Conservation (phyloP, 108 stramenopile species). For the Cyclotella kingstonii region DNA sequence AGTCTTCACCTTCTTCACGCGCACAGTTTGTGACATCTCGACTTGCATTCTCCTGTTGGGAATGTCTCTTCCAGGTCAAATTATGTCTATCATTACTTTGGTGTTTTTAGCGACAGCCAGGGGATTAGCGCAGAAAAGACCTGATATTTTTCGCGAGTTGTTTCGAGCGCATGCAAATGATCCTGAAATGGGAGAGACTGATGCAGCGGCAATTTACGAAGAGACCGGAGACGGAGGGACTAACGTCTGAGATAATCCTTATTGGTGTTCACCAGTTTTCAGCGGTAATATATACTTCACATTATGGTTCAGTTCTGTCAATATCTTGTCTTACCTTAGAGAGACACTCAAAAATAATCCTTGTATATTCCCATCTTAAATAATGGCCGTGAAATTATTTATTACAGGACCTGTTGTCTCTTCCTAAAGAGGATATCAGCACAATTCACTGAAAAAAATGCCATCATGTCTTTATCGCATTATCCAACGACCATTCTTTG, state of each 20-base stretch:
- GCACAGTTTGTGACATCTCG: constrained; percentile 19
- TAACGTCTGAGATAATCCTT: not conserved
- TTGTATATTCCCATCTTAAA: too few relatives aligned
- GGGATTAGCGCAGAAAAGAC: constrained; percentile 33
- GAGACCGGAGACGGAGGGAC: constrained; percentile 4
- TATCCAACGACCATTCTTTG: constrained; percentile 61
- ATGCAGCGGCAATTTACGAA: constrained; percentile 2
- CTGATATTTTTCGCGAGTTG: constrained; percentile 40
- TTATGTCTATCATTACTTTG: constrained; percentile 27
- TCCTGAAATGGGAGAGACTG: constrained; percentile 22
- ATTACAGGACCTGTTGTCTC: too few relatives aligned
- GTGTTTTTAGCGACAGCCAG: constrained; percentile 14
- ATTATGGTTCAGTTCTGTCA: too few relatives aligned
- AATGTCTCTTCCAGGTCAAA: constrained; percentile 10
- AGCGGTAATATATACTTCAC: too few relatives aligned
- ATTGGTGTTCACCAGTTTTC: not conserved
- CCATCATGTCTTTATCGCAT: not conserved
- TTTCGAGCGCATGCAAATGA: constrained; percentile 36
- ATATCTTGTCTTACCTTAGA: too few relatives aligned
- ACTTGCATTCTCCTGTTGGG: constrained; percentile 14
- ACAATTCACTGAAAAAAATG: too few relatives aligned
- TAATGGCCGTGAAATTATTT: too few relatives aligned
- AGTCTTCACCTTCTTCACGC: constrained; percentile 29
- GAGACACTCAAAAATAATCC: too few relatives aligned
- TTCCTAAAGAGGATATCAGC: too few relatives aligned